These are phyloP conservation scores for Pestalotiopsis sp. DNA, from an alignment of 2,329 filamentous ascomycete genomes.

Conservation along the genomic window DNA sequence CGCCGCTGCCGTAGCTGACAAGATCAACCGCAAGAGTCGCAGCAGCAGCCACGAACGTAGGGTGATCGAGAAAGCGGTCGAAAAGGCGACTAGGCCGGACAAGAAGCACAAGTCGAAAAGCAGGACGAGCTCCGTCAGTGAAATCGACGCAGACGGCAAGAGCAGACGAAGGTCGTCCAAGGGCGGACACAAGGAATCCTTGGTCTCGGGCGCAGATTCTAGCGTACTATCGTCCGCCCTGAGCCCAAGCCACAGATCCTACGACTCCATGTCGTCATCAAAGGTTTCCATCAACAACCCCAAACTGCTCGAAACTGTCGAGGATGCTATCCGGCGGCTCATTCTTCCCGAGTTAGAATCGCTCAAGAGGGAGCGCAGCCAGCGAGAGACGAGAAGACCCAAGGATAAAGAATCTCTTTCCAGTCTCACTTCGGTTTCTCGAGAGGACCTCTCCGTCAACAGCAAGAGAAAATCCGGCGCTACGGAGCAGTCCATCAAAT, in stretches of 20 bases:
- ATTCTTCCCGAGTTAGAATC: constrained; percentile 91
- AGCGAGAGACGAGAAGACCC: constrained; percentile 58
- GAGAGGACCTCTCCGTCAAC: constrained; percentile 53
- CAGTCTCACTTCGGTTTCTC: constrained; percentile 54
- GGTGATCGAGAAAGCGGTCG: constrained; percentile 33
- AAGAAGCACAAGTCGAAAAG: constrained; percentile 51
- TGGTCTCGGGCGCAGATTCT: constrained; percentile 53
- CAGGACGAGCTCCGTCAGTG: constrained; percentile 48
- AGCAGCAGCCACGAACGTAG: constrained; percentile 41
- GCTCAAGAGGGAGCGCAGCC: constrained; percentile 86
- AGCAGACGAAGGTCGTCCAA: constrained; percentile 50
- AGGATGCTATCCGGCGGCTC: constrained; percentile 86
- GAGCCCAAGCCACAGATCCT: constrained; percentile 54
- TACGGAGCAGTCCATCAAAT: constrained; percentile 52
- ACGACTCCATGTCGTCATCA: constrained; percentile 56
- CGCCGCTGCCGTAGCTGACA: constrained; percentile 40
- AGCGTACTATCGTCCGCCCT: constrained; percentile 55
- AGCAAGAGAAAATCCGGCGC: constrained; percentile 52
- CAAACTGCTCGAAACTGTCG: constrained; percentile 84
- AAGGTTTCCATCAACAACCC: constrained; percentile 86
- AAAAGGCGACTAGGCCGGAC: constrained; percentile 46
- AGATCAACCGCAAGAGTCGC: constrained; percentile 45
- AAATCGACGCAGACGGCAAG: constrained; percentile 46
- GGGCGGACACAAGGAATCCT: constrained; percentile 52
- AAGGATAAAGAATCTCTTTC: constrained; percentile 61